These are phyloP conservation scores for Aspergillus costaricaensis DNA, from an alignment of 2,329 filamentous ascomycete species.

Conservation along the genomic window DNA sequence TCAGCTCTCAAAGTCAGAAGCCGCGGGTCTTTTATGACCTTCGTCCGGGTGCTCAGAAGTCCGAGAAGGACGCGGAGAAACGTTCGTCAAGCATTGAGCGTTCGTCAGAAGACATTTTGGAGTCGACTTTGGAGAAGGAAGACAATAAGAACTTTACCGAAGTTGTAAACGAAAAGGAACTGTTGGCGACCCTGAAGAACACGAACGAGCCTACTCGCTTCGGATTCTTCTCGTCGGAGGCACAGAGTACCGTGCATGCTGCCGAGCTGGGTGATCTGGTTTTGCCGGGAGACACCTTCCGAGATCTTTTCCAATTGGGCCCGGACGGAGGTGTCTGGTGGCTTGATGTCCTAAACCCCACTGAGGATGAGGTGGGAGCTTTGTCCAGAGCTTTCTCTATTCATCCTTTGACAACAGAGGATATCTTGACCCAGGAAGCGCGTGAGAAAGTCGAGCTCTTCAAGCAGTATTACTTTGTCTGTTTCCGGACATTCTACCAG, in stretches of 20 bases:
- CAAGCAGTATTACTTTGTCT: slow-evolving; percentile 96
- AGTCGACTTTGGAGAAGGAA: slow-evolving; percentile 24
- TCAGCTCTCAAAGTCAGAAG: slow-evolving; percentile 54
- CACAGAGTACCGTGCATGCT: slow-evolving; percentile 90
- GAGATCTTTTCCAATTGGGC: slow-evolving; percentile 77
- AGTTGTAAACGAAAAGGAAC: slow-evolving; percentile 35
- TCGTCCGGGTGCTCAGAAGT: slow-evolving; percentile 45
- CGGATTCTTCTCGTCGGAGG: slow-evolving; percentile 94
- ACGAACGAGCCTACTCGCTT: slow-evolving; percentile 73
- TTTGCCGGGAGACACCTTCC: slow-evolving; percentile 84
- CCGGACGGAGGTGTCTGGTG: slow-evolving; percentile 89
- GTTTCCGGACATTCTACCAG: slow-evolving; percentile 90
- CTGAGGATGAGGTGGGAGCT: slow-evolving; percentile 80
- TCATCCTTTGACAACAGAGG: slow-evolving; percentile 92
- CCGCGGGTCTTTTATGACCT: slow-evolving; percentile 64
- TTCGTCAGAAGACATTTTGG: slow-evolving; percentile 33
- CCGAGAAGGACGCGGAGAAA: slow-evolving; percentile 40
- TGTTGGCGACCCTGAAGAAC: slow-evolving; percentile 41
- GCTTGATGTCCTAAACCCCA: slow-evolving; percentile 90
- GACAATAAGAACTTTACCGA: slow-evolving; percentile 38
- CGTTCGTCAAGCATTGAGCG: slow-evolving; percentile 30
- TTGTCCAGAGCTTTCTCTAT: slow-evolving; percentile 95
- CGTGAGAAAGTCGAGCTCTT: slow-evolving; percentile 99
- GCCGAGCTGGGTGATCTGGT: slow-evolving; percentile 84
- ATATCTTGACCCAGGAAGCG: slow-evolving; percentile 92